Evolutionary conservation across 1,284 basidiomycete species (phyloP), one percentile per base, ranked within the genome.

Genomic region (Tausonia pullulans): DNA sequence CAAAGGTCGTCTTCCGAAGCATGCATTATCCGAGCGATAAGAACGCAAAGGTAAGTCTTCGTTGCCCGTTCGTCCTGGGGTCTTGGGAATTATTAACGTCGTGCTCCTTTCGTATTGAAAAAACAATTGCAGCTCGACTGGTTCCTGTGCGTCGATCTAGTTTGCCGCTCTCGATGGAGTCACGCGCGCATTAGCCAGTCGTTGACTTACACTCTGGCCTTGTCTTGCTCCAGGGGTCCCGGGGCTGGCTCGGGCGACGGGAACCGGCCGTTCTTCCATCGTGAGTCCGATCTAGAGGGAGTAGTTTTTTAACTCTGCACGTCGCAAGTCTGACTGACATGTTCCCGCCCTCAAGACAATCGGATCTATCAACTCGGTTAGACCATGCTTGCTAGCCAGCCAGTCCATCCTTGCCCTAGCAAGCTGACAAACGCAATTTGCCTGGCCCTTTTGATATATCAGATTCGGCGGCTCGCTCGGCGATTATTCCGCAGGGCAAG

Each of bases 11-110:
- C 13, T 66, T 61, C 61, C 39, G 65, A 40, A 58, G 61, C 39
- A 60, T 63, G 48, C 65, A 66, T 45, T 66, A 52, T n/a, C 65
- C 65, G 14, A 66, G 65, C 51, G 65, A 66, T 16, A 60, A 62
- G 54, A 48, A 59, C 16, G 65, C 65, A 9, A 66, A 66, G 65
- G 58, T 61, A 4, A 27, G 57, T 57, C 16, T 56, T 54, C 7
- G 45, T 13, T 8, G 5, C 16, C 39, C 14, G 48, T 49, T 9
- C 48, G 9, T 49, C 8, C 2, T 9, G 48, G 9, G 8, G 48
- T 14, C 8, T 9, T 2, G 48, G 14, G 8, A 14, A 14, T 49
- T 8, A 8, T 49, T 8, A 49, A 9, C 9, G 48, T 8, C 8
- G 9, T 8, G 4, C 39, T 39, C 13, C 27, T 5, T 16, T 46